Percentiles rank a stretch among this genome's conserved stretches.
phyloP scores from a whole-genome alignment of 805 yeast species.

The Scheffersomyces coipomensis region DNA sequence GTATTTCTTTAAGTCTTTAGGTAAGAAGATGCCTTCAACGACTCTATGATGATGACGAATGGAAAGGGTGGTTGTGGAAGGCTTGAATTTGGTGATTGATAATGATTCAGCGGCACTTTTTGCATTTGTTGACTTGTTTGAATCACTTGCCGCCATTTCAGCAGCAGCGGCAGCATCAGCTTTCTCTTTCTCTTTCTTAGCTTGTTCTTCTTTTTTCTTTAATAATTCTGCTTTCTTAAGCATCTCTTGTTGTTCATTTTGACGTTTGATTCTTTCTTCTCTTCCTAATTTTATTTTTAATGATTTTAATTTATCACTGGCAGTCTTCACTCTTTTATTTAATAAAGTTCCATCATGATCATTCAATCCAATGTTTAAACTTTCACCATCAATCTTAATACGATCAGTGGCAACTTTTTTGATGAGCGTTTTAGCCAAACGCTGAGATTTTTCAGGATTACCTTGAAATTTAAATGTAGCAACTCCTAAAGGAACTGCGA shows the following conservation, averaged over 20 bases:
- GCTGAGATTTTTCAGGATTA: constrained; percentile 42
- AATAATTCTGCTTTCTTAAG: constrained; percentile 16
- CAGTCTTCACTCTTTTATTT: constrained; percentile 32
- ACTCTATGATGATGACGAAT: constrained; percentile 27
- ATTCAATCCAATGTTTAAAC: constrained; percentile 53
- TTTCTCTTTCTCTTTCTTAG: constrained; percentile 4
- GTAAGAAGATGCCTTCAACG: constrained; percentile 39
- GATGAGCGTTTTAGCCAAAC: constrained; percentile 31
- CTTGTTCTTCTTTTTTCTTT: constrained; percentile 7
- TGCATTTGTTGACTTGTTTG: neutral
- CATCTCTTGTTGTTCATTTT: constrained; percentile 14
- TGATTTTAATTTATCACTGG: constrained; percentile 25
- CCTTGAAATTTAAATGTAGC: constrained; percentile 65
- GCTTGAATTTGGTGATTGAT: constrained; percentile 13
- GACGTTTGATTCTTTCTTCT: constrained; percentile 15
- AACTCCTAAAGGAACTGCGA: constrained; percentile 78
- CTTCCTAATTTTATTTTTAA: constrained; percentile 26
- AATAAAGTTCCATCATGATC: constrained; percentile 39
- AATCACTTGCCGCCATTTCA: constrained; percentile 2
- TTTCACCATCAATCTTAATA: constrained; percentile 51
- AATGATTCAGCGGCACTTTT: neutral
- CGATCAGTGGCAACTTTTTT: constrained; percentile 22
- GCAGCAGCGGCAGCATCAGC: neutral
- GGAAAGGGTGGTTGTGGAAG: constrained; percentile 37
- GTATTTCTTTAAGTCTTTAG: constrained; percentile 46